Base-by-base conservation (phyloP, 148 eudicot genomes). In the Rhododendron simsii region DNA sequence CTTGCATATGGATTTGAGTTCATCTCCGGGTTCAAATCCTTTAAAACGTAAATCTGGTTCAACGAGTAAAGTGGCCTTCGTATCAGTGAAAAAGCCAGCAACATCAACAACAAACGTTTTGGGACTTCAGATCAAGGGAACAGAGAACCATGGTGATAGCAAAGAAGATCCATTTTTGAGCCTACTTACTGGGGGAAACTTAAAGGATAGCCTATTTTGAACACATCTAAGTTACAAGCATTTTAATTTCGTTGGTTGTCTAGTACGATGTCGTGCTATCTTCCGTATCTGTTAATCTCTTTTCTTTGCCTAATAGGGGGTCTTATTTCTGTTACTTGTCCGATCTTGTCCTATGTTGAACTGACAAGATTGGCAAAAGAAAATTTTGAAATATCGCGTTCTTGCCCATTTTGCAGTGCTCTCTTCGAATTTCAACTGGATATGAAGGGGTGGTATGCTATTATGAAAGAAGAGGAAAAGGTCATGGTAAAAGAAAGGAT, bases 31-130 rank as follows among this genome's bases (percentile, higher is more conserved):
- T 80, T 69, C 90, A 48, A 82, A 55, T 84, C 80, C 61, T 59
- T 71, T 50, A 35, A 87, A 86, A 85, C 47, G 83, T 16, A 84
- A 81, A 53, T 80, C 86, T 30, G 84, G 20, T 21, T 84, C 88
- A 7, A 92, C 59, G 78, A 89, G 80, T 12, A 90, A 90, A 81
- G 95, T 94, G 83, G 98, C 98, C 15, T 95, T 95, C 77, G 87
- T 94, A 82, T 90, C 95, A 21, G 91, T 95, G 21, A 91, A 88
- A 81, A 89, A 78, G 87, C 93, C 91, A 15, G 86, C 73, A 65
- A 75, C 87, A 67, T 74, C 89, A 85, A 76, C 84, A 87, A 15
- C 87, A 41, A 84, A 82, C 21, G 84, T 81, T 81, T 82, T 51
- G 37, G 87, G 77, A 61, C 18, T 37, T 69, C 80, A 6, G 23